Conservation (phyloP, 2,329 filamentous ascomycete species). For the Xylariaceae sp. region DNA sequence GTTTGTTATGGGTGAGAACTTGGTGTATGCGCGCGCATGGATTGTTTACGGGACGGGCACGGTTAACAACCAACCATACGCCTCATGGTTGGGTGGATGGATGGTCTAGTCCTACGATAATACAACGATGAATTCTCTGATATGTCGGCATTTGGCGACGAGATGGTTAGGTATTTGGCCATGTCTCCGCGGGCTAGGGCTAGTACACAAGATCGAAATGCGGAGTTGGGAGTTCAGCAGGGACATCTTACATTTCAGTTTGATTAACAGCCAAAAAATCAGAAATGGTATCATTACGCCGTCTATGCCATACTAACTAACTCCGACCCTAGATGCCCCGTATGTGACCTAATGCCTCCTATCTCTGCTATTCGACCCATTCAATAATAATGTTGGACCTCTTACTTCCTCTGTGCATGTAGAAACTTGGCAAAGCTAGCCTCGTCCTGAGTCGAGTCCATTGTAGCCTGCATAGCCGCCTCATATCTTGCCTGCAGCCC, state of each 20-base stretch:
- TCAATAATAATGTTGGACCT: not conserved
- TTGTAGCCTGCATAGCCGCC: conserved; percentile 67
- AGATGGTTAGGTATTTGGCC: not conserved
- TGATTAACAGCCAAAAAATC: conserved; percentile 21
- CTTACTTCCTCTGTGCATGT: conserved; percentile 44
- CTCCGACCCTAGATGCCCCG: conserved; percentile 2
- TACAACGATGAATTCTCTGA: no score
- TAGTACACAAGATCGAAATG: conserved; percentile 4
- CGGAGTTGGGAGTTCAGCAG: conserved; percentile 27
- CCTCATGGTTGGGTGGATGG: no score
- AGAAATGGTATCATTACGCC: conserved; percentile 31
- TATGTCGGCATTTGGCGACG: no score
- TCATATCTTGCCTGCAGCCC: conserved; percentile 77
- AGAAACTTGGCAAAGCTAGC: conserved; percentile 67
- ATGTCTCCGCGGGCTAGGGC: not conserved
- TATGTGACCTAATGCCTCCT: not conserved
- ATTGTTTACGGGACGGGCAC: no score
- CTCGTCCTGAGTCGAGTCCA: conserved; percentile 53
- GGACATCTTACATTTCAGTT: not conserved
- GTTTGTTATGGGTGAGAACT: no score
- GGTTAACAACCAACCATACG: no score
- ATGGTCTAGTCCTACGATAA: no score
- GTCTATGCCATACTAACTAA: conserved; percentile 11
- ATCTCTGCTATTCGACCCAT: not conserved
- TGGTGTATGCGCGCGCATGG: no score